These are phyloP conservation scores for Solanum lycopersicoides DNA, from an alignment of 257 asterid genomes.

Conservation along the genomic window DNA sequence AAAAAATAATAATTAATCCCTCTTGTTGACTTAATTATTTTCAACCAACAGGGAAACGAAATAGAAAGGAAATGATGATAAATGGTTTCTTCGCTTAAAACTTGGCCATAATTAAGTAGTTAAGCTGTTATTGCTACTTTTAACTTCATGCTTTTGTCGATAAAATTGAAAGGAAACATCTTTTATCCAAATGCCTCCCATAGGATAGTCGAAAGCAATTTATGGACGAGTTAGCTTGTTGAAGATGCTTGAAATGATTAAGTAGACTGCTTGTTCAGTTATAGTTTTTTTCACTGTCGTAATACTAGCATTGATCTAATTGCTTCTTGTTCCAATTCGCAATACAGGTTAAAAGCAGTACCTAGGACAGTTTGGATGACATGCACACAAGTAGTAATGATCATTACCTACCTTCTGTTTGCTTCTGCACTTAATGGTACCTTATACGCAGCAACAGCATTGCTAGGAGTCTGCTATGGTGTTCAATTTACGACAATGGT, in stretches of 20 bases:
- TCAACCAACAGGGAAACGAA: not conserved
- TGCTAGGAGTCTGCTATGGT: conserved; percentile 67
- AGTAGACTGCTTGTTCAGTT: not conserved
- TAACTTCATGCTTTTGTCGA: not conserved
- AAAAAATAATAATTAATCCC: not conserved
- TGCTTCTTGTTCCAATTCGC: not conserved
- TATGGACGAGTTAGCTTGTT: not conserved
- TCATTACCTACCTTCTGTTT: conserved; percentile 40
- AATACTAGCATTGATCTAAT: not conserved
- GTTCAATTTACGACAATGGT: conserved; percentile 49
- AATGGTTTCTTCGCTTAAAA: not conserved
- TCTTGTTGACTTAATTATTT: not conserved
- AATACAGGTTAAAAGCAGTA: conserved; percentile 44
- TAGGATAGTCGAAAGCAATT: not conserved
- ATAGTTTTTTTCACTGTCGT: not conserved
- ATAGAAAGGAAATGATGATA: not conserved
- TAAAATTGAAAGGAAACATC: not conserved
- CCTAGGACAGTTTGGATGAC: conserved; percentile 67
- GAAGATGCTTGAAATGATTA: not conserved
- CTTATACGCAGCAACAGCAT: conserved; percentile 39
- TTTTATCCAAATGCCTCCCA: not conserved
- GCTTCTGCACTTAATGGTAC: conserved; percentile 41
- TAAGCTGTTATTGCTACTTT: not conserved
- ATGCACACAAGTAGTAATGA: conserved; percentile 49
- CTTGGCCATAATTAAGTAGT: not conserved